Conservation (phyloP, 768 basidiomycete species). For the Mycena vulgaris region DNA sequence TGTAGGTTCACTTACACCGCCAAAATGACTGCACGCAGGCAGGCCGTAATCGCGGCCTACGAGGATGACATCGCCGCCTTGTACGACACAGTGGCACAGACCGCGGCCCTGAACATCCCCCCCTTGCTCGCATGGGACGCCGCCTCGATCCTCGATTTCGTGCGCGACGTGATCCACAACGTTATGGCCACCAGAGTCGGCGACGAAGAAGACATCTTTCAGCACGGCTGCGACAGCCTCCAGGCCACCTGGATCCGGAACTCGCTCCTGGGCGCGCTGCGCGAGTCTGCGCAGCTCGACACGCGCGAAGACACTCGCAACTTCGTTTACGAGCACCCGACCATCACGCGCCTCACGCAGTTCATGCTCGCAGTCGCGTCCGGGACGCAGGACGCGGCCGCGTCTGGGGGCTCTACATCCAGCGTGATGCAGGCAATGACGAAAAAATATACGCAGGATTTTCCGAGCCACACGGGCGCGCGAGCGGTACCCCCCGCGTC, state of each 20-base stretch:
- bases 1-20: slow-evolving; percentile 42
- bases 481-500: not conserved
- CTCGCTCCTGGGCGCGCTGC: slow-evolving; percentile 53
- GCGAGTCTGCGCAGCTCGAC: slow-evolving; percentile 40
- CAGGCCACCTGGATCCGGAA: slow-evolving; percentile 60
- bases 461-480: slow-evolving; percentile 29
- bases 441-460: slow-evolving; percentile 26
- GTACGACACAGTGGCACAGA: slow-evolving; percentile 53
- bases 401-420: not conserved
- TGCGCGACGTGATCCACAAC: slow-evolving; percentile 50
- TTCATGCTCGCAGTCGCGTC: slow-evolving; percentile 26
- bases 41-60: slow-evolving; percentile 55
- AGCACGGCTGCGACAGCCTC: slow-evolving; percentile 60
- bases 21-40: slow-evolving; percentile 52
- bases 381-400: not conserved
- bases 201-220: slow-evolving; percentile 56
- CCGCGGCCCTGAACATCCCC: slow-evolving; percentile 45
- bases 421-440: slow-evolving; percentile 37
- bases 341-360: slow-evolving; percentile 42
- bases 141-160: slow-evolving; percentile 45
- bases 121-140: slow-evolving; percentile 46
- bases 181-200: slow-evolving; percentile 45
- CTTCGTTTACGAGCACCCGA: slow-evolving; percentile 55
- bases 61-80: slow-evolving; percentile 56
- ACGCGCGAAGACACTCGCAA: slow-evolving; percentile 44